These are phyloP conservation scores for Cnidoscolus chayamansa DNA, from an alignment of 441 rosid genomes.

Conservation along the genomic window DNA sequence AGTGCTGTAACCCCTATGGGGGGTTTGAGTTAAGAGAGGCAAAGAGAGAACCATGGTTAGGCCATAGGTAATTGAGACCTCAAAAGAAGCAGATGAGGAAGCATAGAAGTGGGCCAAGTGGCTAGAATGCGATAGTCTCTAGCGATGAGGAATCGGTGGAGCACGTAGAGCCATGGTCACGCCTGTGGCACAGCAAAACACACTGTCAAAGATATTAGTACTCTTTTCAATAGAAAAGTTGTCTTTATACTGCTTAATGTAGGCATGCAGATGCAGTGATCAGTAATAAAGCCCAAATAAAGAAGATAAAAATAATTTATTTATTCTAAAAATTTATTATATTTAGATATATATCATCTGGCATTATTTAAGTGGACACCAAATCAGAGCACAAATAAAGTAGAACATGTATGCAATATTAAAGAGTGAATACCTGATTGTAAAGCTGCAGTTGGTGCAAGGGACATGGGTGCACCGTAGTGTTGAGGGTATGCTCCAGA, in stretches of 20 bases:
- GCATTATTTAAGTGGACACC: too few relatives aligned
- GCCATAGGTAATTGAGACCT: conserved; percentile 57
- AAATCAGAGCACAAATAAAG: too few relatives aligned
- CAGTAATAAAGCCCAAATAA: too few relatives aligned
- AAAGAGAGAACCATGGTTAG: conserved; percentile 83
- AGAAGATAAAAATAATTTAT: too few relatives aligned
- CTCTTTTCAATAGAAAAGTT: conserved; percentile 11
- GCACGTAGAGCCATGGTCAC: conserved; percentile 60
- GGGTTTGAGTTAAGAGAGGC: conserved; percentile 41
- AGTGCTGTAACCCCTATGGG: conserved; percentile 44
- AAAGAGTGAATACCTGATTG: conserved; percentile 61
- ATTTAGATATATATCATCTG: too few relatives aligned
- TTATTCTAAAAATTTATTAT: too few relatives aligned
- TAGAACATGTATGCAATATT: too few relatives aligned
- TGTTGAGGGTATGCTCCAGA: conserved; percentile 61
- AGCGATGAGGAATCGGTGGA: conserved; percentile 67
- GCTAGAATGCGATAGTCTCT: conserved; percentile 31
- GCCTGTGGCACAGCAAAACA: conserved; percentile 97
- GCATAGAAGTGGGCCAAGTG: conserved; percentile 13
- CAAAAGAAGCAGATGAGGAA: conserved; percentile 29
- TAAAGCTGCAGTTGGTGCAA: conserved; percentile 69
- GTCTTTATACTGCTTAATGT: too few relatives aligned
- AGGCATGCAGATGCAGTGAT: too few relatives aligned
- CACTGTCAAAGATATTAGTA: conserved; percentile 78
- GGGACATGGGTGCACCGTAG: conserved; percentile 71